phyloP scores from a whole-genome alignment of 1,284 basidiomycete species.

The Leucoagaricus sp. region DNA sequence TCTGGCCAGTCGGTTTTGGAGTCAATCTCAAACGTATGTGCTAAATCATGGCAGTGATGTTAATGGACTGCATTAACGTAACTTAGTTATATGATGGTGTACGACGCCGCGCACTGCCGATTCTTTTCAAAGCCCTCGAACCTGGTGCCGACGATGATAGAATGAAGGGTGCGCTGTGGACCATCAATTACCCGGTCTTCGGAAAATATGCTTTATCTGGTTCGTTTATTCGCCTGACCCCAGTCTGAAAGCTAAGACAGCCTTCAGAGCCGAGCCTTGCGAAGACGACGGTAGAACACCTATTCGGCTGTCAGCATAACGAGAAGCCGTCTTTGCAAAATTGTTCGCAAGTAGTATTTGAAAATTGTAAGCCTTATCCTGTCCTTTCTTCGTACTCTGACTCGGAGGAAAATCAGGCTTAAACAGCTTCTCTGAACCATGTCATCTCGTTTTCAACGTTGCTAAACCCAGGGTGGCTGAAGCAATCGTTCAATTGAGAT shows the following conservation, averaged over 20 bases:
- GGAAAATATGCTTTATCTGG: slow-evolving; percentile 67
- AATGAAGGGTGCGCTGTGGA: slow-evolving; percentile 92
- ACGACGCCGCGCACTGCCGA: slow-evolving; percentile 63
- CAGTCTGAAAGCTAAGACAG: slow-evolving; percentile 1
- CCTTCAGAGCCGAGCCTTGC: slow-evolving; percentile 50
- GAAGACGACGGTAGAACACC: slow-evolving; percentile 46
- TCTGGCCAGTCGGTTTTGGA: slow-evolving; percentile 64
- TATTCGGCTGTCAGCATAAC: slow-evolving; percentile 68
- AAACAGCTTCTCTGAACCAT: slow-evolving; percentile 60
- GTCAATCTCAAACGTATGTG: slow-evolving; percentile 23
- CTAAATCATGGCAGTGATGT: background rate
- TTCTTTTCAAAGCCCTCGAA: slow-evolving; percentile 69
- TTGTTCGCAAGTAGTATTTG: slow-evolving; percentile 58
- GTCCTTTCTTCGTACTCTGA: background rate
- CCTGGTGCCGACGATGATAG: slow-evolving; percentile 82
- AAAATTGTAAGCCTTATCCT: slow-evolving; percentile 50
- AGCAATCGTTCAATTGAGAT: slow-evolving; percentile 40
- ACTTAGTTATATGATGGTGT: slow-evolving; percentile 76
- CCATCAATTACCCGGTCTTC: slow-evolving; percentile 68
- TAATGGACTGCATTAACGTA: background rate
- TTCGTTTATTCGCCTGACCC: slow-evolving; percentile 25
- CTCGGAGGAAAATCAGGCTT: slow-evolving; percentile 43
- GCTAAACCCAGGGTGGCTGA: slow-evolving; percentile 42
- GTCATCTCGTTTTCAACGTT: slow-evolving; percentile 54
- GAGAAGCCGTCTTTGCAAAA: slow-evolving; percentile 78